phyloP scores from a whole-genome alignment of 2,329 filamentous ascomycete genomes.

The Gliomastix tumulicola region DNA sequence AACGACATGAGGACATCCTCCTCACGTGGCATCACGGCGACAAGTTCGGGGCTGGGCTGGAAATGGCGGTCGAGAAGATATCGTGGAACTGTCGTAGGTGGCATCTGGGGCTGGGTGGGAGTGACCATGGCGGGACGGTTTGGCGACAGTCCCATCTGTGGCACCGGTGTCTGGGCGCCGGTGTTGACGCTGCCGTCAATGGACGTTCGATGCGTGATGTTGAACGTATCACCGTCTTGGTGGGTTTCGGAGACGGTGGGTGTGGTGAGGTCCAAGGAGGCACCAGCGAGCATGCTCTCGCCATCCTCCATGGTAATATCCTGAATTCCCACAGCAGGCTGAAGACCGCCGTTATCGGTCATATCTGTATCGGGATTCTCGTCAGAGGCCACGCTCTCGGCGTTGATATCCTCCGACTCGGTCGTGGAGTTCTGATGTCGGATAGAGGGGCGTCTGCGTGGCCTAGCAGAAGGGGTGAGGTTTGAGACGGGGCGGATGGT shows the following conservation, averaged over 20 bases:
- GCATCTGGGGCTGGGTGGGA: conserved; percentile 67
- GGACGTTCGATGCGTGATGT: conserved; percentile 80
- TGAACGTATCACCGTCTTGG: conserved; percentile 83
- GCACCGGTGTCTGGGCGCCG: conserved; percentile 57
- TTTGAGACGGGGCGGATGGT: conserved; percentile 46
- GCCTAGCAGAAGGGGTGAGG: conserved; percentile 44
- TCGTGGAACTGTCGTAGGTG: conserved; percentile 65
- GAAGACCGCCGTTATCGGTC: conserved; percentile 66
- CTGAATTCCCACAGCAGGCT: conserved; percentile 76
- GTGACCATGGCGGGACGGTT: conserved; percentile 63
- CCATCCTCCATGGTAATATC: conserved; percentile 75
- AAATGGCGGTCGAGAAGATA: conserved; percentile 72
- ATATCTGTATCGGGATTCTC: conserved; percentile 71
- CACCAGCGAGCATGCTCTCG: conserved; percentile 70
- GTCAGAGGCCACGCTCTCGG: conserved; percentile 76
- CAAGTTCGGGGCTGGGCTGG: conserved; percentile 63
- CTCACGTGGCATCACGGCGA: conserved; percentile 90
- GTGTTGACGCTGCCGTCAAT: conserved; percentile 80
- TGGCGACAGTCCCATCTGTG: conserved; percentile 66
- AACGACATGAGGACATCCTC: conserved; percentile 98
- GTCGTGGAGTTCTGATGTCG: conserved; percentile 87
- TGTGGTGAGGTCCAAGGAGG: conserved; percentile 65
- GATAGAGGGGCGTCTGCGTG: conserved; percentile 73
- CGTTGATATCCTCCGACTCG: conserved; percentile 79
- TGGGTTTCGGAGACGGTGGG: conserved; percentile 72